Evolutionary conservation across 192 early-diverging fungal genomes (phyloP), one percentile per base, ranked within the genome.

Genomic region (Umbelopsis vinacea): DNA sequence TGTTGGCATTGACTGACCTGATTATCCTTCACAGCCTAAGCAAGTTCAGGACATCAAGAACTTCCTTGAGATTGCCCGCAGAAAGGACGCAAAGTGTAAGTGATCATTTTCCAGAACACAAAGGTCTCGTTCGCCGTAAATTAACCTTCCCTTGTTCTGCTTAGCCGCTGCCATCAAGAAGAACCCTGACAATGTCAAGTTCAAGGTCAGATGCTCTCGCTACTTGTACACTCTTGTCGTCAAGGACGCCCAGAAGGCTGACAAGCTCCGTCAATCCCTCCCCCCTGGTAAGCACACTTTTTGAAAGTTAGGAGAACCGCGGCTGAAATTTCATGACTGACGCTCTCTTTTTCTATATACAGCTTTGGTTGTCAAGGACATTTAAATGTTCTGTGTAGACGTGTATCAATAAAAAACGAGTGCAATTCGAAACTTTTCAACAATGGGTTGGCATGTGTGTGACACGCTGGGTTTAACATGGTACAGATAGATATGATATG

Each of bases 181-280:
- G 92, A 96, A 90, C 88, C 90, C 85, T 78, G 87, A 86, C 73
- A 78, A 93, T 76, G 85, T 87, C 91, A 99, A 99, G 91, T 98
- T 99, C 92, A 99, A 99, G 95, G 92, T 99, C 75, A 90, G 97
- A 84, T 97, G 97, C 92, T 95, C 96, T 71, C 89, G 90, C 78
- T 98, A 95, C 91, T 89, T 99, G 80, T 99, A 99, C 92, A 99
- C 97, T 66, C 90, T 99, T 73, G 91, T 94, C 68, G 93, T 99
- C 76, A 88, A 94, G 67, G 97, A 99, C 85, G 86, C 88, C 66
- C 89, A 92, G 82, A 99, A 97, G 92, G 97, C 96, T 71, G 85
- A 90, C 78, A 99, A 99, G 91, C 89, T 99, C 66, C 91, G 90
- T 77, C 92, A 96, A 86, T 95, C 95, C 63, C 90, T 99, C 67